These are phyloP conservation scores for Coemansia sp. DNA, from an alignment of 192 early-diverging fungal genomes.

Conservation along the genomic window DNA sequence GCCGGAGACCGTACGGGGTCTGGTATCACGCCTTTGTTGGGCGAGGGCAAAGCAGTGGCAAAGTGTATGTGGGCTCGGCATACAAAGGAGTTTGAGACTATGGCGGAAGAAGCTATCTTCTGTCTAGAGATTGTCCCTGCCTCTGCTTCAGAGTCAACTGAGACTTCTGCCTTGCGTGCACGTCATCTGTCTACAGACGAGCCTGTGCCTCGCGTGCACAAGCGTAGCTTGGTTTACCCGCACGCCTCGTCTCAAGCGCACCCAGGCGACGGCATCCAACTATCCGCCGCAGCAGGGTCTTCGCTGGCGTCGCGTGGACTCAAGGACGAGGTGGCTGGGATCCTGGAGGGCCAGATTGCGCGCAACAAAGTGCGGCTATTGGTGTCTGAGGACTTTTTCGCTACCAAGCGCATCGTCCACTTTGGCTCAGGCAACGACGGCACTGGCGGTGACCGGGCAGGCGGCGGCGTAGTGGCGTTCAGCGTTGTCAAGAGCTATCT, in stretches of 20 bases:
- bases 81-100: conserved; percentile 61
- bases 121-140: conserved; percentile 61
- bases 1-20: conserved; percentile 28
- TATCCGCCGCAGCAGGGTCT: not conserved
- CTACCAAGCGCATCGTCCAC: conserved; percentile 55
- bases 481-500: conserved; percentile 72
- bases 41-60: conserved; percentile 42
- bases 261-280: conserved; percentile 10
- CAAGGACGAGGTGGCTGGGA: conserved; percentile 18
- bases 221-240: not conserved
- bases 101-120: conserved; percentile 69
- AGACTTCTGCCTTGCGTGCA: conserved; percentile 5
- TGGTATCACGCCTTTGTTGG: conserved; percentile 32
- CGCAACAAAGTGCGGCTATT: conserved; percentile 60
- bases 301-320: conserved; percentile 1
- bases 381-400: conserved; percentile 75
- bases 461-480: conserved; percentile 71
- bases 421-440: conserved; percentile 62
- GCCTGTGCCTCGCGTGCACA: not conserved
- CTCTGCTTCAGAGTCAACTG: conserved; percentile 14
- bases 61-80: conserved; percentile 77
- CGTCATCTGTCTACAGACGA: conserved; percentile 4
- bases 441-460: conserved; percentile 52
- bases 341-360: conserved; percentile 26
- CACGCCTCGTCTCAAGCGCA: conserved; percentile 11